Base-by-base conservation (phyloP, 768 basidiomycete species). In the Suillus brevipes region DNA sequence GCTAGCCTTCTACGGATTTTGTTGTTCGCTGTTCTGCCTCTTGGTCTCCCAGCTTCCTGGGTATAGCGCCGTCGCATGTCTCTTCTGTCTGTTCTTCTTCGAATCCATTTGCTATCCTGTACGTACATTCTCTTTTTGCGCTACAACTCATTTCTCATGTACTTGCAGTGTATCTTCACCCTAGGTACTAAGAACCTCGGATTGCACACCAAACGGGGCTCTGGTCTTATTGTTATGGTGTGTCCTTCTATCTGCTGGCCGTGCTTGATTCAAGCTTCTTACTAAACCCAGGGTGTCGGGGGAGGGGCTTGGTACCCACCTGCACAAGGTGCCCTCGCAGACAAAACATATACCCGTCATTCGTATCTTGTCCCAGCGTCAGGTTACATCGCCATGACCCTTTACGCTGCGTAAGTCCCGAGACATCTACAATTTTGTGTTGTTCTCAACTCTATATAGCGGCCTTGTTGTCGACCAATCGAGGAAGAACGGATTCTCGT, bases 61-160 rank as follows among this genome's bases (percentile, higher is more conserved):
- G 16, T 77, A 78, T 61, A 77, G 82, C 6, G 90, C 85, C 40
- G 77, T 91, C 49, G 85, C 80, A 12, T 88, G 84, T 75, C 72
- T 91, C 42, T 90, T 89, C 71, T 72, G 79, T 63, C 76, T 91
- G 62, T 89, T 90, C 81, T 89, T 88, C 81, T 89, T 89, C 72
- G 89, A 90, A 75, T 89, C 88, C 37, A 90, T 91, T 65, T 90
- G 89, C 69, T 89, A 88, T 67, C 87, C 87, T 6, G 85, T 84
- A 65, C 67, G 82, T 76, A 40, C 23, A 49, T 53, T 9, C 38
- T 59, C 34, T 16, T 34, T 28, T 23, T 16, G 16, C 31, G n/a
- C 64, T 36, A 58, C n/a, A 40, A 28, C 49, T 40, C 60, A 20
- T 34, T 43, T 42, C 45, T 50, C 60, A 16, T 25, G 31, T 58